A percentile compares a stretch with the other conserved stretches of the same genome.
These are phyloP conservation scores for Ochromonas danica DNA, from an alignment of 108 stramenopile species.

Conservation along the genomic window DNA sequence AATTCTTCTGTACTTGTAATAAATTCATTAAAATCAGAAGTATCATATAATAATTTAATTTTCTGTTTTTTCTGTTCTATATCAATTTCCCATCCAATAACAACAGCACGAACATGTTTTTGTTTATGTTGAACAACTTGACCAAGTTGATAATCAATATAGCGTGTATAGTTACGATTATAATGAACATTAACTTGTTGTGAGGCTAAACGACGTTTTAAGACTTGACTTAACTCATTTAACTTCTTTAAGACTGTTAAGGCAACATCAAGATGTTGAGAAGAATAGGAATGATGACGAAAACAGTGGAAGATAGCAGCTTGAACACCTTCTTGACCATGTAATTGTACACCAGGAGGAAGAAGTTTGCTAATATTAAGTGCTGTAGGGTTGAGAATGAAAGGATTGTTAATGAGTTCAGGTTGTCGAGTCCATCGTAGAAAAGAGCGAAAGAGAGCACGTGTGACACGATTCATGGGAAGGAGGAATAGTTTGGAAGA, in stretches of 20 bases:
- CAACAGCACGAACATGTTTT: neutral
- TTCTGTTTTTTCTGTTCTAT: neutral
- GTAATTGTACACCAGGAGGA: too few species aligned
- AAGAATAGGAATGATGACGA: too few species aligned
- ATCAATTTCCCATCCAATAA: conserved; percentile 7
- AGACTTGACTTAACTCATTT: neutral
- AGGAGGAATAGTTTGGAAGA: too few species aligned
- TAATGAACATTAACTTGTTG: too few species aligned
- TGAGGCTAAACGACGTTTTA: too few species aligned
- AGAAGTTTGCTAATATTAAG: too few species aligned
- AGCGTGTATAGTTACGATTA: neutral
- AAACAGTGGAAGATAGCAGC: too few species aligned
- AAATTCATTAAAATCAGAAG: neutral
- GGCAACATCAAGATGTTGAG: too few species aligned
- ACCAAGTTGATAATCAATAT: neutral
- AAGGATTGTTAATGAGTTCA: too few species aligned
- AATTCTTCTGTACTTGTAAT: neutral
- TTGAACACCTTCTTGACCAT: too few species aligned
- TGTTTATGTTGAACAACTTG: neutral
- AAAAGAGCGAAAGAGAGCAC: neutral
- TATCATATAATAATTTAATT: neutral
- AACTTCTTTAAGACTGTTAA: neutral
- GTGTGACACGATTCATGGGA: too few species aligned
- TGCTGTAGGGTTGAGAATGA: too few species aligned
- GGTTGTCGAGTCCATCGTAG: neutral